These are phyloP conservation scores for sunflower (Helianthus annuus) DNA, from an alignment of 129 eudicot species.

Conservation along the genomic window DNA sequence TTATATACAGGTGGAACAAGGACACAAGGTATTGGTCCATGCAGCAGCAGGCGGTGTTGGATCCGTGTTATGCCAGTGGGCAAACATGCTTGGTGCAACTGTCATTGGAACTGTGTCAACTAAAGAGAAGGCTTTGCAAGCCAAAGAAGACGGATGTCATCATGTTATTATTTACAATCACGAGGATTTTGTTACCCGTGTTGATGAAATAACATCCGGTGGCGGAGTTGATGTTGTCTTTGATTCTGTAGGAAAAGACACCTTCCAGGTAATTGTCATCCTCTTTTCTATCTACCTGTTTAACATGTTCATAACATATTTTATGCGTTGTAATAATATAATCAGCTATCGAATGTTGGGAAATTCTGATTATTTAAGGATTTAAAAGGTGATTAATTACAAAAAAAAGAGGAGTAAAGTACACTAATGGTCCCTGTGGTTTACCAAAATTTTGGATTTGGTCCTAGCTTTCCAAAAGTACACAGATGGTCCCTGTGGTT, in stretches of 20 bases:
- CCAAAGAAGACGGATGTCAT: constrained; percentile 86
- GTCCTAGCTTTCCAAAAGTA: too few species aligned
- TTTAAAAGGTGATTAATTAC: too few species aligned
- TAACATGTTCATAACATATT: background rate
- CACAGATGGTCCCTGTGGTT: too few species aligned
- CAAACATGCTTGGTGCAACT: constrained; percentile 67
- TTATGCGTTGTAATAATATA: background rate
- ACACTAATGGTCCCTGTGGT: too few species aligned
- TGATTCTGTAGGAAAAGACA: constrained; percentile 90
- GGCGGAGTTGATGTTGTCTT: constrained; percentile 81
- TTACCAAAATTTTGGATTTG: too few species aligned
- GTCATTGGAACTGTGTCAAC: constrained; percentile 87
- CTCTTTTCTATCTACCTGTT: background rate
- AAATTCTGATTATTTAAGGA: too few species aligned
- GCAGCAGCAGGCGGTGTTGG: constrained; percentile 93
- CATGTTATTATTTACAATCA: constrained; percentile 64
- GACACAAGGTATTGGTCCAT: constrained; percentile 75
- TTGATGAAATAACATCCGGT: constrained; percentile 70
- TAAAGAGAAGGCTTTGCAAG: constrained; percentile 76
- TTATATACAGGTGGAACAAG: constrained; percentile 55
- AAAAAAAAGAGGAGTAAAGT: too few species aligned
- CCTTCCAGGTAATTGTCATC: constrained; percentile 52
- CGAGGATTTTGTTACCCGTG: constrained; percentile 72
- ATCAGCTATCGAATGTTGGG: background rate
- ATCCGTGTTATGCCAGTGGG: constrained; percentile 81